Percentiles rank a stretch among this genome's conserved stretches.
Evolutionary conservation across 129 eudicot genomes (phyloP).

Genomic region (carrot (Daucus carota)): DNA sequence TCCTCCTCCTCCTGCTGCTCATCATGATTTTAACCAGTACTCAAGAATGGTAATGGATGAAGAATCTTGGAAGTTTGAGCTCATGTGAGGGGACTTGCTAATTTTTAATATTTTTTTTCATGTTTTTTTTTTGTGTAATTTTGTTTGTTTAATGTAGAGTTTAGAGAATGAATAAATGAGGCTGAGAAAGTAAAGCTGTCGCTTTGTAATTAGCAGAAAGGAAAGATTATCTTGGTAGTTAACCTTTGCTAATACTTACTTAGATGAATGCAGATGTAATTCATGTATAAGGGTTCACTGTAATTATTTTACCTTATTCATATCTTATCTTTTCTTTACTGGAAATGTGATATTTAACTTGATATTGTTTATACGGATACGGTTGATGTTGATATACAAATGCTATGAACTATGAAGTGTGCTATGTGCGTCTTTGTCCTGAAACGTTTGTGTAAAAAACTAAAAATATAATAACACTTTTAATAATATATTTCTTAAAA

Average conservation of each 20-base stretch:
- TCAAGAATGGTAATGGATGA: conserved; percentile 35
- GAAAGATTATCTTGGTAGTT: background rate
- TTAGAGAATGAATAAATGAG: conserved; percentile 13
- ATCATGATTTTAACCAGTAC: conserved; percentile 20
- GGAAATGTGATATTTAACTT: background rate
- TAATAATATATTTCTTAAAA: no score
- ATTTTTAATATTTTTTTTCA: background rate
- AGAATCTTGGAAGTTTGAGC: conserved; percentile 37
- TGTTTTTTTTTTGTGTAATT: background rate
- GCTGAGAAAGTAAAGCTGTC: background rate
- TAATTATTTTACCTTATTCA: background rate
- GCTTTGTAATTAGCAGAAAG: background rate
- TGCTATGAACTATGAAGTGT: no score
- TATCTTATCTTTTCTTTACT: background rate
- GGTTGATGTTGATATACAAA: no score
- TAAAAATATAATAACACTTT: no score
- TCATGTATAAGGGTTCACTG: background rate
- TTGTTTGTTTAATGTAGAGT: background rate
- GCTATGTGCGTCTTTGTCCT: no score
- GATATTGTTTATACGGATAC: no score
- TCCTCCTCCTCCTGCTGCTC: conserved; percentile 9
- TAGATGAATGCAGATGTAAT: background rate
- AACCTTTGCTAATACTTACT: background rate
- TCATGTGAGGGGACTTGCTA: conserved; percentile 22
- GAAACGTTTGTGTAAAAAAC: no score